phyloP scores from a whole-genome alignment of 2,329 filamentous ascomycete genomes.

The Talaromyces sp. region DNA sequence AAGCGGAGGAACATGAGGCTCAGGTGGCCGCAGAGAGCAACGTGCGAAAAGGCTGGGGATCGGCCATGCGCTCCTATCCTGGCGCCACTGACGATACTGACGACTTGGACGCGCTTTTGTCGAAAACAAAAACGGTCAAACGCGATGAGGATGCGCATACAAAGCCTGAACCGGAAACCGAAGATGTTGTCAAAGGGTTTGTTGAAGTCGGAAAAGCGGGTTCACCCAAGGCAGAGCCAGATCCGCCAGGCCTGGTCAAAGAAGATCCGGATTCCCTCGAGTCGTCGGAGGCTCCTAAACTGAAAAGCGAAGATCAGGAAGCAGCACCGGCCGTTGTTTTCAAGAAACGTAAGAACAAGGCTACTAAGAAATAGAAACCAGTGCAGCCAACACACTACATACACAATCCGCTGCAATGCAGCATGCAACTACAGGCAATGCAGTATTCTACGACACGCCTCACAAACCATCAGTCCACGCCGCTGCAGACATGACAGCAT shows the following conservation, averaged over 20 bases:
- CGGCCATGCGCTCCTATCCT: slow-evolving; percentile 36
- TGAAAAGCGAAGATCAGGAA: slow-evolving; percentile 19
- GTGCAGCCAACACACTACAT: not conserved
- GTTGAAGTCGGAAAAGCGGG: slow-evolving; percentile 3
- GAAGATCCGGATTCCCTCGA: slow-evolving; percentile 20
- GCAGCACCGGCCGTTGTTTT: slow-evolving; percentile 34
- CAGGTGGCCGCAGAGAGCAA: slow-evolving; percentile 20
- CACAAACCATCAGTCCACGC: not conserved
- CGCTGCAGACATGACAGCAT: not conserved
- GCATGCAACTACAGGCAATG: not conserved
- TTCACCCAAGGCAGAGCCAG: slow-evolving; percentile 4
- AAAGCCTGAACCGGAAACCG: slow-evolving; percentile 12
- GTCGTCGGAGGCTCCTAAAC: slow-evolving; percentile 2
- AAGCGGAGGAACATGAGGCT: slow-evolving; percentile 32
- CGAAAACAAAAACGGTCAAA: slow-evolving; percentile 34
- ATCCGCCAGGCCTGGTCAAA: slow-evolving; percentile 18
- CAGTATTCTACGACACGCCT: not conserved
- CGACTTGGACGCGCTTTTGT: slow-evolving; percentile 40
- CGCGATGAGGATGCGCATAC: slow-evolving; percentile 17
- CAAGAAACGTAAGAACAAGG: slow-evolving; percentile 46
- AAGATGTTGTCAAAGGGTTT: not conserved
- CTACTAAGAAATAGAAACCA: slow-evolving; percentile 30
- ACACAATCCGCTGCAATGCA: not conserved
- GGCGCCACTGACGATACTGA: slow-evolving; percentile 28
- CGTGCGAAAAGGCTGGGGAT: slow-evolving; percentile 41